Conservation (phyloP, 208 protist species). For the Lotmaria passim region DNA sequence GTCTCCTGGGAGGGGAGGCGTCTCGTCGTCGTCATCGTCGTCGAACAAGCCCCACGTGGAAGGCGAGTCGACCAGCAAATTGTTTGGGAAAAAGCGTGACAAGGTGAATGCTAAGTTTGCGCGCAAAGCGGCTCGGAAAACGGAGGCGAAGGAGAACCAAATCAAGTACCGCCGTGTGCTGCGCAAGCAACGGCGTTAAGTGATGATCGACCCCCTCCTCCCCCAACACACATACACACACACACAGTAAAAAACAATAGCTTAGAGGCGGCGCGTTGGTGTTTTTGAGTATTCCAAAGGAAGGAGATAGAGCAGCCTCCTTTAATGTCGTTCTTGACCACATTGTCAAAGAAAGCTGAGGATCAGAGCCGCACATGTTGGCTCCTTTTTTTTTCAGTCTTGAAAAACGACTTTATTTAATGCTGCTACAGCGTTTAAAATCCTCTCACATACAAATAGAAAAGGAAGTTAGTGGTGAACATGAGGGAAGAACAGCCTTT, state of each 20-base stretch:
- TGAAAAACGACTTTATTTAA: no score
- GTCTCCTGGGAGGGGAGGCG: neutral
- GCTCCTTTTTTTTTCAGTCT: no score
- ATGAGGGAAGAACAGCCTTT: no score
- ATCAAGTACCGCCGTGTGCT: slow-evolving; percentile 38
- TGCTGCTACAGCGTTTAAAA: no score
- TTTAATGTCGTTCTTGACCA: no score
- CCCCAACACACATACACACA: slow-evolving; percentile 8
- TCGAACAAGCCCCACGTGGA: neutral
- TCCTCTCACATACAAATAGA: no score
- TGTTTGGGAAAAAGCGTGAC: slow-evolving; percentile 25
- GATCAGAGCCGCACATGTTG: no score
- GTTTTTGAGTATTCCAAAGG: no score
- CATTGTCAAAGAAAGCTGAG: no score
- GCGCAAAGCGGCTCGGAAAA: slow-evolving; percentile 41
- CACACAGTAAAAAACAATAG: slow-evolving; percentile 4
- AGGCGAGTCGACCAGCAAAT: neutral
- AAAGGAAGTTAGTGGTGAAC: no score
- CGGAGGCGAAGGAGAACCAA: slow-evolving; percentile 32
- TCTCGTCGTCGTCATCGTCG: neutral
- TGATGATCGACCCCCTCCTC: neutral
- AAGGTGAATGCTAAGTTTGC: slow-evolving; percentile 47
- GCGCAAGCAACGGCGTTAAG: slow-evolving; percentile 21
- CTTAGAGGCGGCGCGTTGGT: neutral
- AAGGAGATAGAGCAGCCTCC: no score